phyloP scores from a whole-genome alignment of 2,329 filamentous ascomycete species.

The Apiospora aurea region DNA sequence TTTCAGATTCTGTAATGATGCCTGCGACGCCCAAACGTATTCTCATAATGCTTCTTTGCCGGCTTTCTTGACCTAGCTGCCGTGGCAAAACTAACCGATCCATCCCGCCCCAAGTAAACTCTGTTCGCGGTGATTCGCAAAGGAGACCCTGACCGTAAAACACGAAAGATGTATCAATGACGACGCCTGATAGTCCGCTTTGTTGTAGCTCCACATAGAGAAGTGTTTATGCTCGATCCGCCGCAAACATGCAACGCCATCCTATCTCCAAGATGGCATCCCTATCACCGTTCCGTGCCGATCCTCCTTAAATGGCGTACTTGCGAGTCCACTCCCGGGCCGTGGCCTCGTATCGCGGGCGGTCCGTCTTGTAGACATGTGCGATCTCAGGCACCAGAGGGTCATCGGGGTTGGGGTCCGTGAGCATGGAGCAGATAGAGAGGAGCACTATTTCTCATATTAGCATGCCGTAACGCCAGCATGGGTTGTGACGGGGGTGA shows the following conservation, averaged over 20 bases:
- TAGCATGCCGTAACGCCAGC: constrained; percentile 24
- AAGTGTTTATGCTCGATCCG: constrained; percentile 11
- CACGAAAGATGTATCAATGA: constrained; percentile 24
- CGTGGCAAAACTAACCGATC: neutral
- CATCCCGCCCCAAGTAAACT: neutral
- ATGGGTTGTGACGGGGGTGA: neutral
- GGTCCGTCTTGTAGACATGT: constrained; percentile 99
- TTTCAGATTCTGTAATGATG: constrained; percentile 18
- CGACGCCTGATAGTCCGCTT: constrained; percentile 18
- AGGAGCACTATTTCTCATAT: constrained; percentile 73
- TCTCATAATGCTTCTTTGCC: constrained; percentile 14
- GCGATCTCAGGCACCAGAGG: constrained; percentile 98
- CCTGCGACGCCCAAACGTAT: constrained; percentile 5
- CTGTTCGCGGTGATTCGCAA: constrained; percentile 14
- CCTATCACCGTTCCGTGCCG: neutral
- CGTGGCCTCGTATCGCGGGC: constrained; percentile 92
- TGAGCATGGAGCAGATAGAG: constrained; percentile 99
- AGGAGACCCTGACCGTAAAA: constrained; percentile 17
- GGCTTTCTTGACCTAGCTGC: constrained; percentile 2
- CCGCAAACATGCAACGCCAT: constrained; percentile 18
- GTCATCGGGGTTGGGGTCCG: constrained; percentile 98
- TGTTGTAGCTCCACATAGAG: constrained; percentile 19
- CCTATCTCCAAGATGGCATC: neutral
- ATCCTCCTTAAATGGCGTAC: constrained; percentile 80
- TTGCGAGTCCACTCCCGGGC: constrained; percentile 99